Evolutionary conservation across 352 stramenopile genomes (phyloP).

Genomic region (Globisporangium heterothallicum): DNA sequence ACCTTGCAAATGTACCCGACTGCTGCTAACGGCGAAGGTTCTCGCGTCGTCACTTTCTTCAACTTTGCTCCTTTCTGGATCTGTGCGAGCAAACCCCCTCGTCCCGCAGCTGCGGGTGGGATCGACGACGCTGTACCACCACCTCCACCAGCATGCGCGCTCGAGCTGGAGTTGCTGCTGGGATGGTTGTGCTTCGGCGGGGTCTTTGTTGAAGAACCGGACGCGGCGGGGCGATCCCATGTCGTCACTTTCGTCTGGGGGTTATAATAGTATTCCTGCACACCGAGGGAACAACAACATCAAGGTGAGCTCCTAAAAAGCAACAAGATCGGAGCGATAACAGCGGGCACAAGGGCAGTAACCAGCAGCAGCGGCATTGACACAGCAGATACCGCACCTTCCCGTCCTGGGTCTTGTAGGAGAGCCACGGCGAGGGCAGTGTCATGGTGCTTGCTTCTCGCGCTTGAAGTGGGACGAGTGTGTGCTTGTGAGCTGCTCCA

Average conservation of each 20-base stretch:
- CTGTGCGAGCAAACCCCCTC: constrained; percentile 51
- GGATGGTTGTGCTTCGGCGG: constrained; percentile 31
- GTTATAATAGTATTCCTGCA: constrained; percentile 89
- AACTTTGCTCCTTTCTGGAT: constrained; percentile 67
- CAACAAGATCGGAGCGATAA: background rate
- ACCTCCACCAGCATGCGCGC: background rate
- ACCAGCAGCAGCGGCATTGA: background rate
- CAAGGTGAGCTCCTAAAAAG: no score
- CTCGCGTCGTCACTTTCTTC: constrained; percentile 75
- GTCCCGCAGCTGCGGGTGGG: constrained; percentile 26
- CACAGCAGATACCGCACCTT: constrained; percentile 38
- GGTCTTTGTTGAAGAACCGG: constrained; percentile 24
- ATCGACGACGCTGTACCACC: constrained; percentile 3
- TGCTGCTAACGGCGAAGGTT: constrained; percentile 55
- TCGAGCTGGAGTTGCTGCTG: background rate
- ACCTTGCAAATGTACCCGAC: constrained; percentile 17
- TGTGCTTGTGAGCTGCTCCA: background rate
- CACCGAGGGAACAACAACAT: background rate
- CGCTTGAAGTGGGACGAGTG: constrained; percentile 1
- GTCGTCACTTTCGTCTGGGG: constrained; percentile 84
- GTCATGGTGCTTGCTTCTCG: constrained; percentile 41
- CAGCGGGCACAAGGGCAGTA: background rate
- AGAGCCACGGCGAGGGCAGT: constrained; percentile 67
- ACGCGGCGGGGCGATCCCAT: constrained; percentile 62
- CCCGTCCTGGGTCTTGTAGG: constrained; percentile 85